These are phyloP conservation scores for Candida tibetensis DNA, from an alignment of 805 yeast species.

Conservation along the genomic window DNA sequence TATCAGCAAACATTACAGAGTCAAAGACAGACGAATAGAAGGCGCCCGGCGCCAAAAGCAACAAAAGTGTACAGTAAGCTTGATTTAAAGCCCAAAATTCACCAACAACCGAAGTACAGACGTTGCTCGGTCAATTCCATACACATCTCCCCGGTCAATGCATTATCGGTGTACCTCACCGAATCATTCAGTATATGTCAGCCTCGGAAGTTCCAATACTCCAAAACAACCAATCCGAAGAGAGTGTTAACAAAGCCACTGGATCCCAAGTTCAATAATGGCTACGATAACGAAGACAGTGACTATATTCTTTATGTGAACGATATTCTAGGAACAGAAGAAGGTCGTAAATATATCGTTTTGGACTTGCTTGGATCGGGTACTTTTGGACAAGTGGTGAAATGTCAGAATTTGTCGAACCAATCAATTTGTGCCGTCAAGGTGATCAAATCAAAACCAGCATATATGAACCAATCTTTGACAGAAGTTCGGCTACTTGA, in stretches of 20 bases:
- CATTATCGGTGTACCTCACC: constrained; percentile 72
- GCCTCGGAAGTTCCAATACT: constrained; percentile 72
- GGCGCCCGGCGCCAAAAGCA: constrained; percentile 47
- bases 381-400: constrained; percentile 97
- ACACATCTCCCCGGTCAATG: constrained; percentile 75
- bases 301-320: constrained; percentile 93
- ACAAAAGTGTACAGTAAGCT: constrained; percentile 36
- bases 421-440: constrained; percentile 92
- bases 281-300: constrained; percentile 81
- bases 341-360: constrained; percentile 82
- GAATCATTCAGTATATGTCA: constrained; percentile 84
- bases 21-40: constrained; percentile 9
- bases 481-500: constrained; percentile 88
- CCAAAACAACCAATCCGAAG: constrained; percentile 81
- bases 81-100: constrained; percentile 62
- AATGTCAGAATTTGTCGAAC: constrained; percentile 76
- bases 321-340: constrained; percentile 84
- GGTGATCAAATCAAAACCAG: constrained; percentile 89
- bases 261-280: constrained; percentile 77
- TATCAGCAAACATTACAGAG: constrained; percentile 27
- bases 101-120: constrained; percentile 65
- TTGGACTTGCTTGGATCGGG: constrained; percentile 93
- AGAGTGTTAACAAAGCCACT: constrained; percentile 90
- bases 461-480: constrained; percentile 84
- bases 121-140: constrained; percentile 63